Evolutionary conservation across 2,329 filamentous ascomycete species (phyloP).

Genomic region (Ascochyta clinopodiicola): DNA sequence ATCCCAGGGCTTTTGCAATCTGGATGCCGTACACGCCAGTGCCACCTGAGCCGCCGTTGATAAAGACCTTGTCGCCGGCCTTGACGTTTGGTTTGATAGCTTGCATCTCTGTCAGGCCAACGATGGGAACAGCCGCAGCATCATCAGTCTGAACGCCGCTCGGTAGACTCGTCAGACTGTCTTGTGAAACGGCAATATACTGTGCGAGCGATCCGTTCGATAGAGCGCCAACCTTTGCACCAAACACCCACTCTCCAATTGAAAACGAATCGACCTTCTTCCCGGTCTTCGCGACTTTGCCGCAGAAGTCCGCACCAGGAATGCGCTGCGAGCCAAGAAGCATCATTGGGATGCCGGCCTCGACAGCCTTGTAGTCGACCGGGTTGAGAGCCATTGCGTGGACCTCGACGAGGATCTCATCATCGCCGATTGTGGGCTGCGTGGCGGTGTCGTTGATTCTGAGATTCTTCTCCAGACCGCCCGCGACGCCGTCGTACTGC

Average conservation of each 20-base stretch:
- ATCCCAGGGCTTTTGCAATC: conserved; percentile 67
- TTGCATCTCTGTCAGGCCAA: conserved; percentile 51
- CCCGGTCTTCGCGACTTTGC: conserved; percentile 53
- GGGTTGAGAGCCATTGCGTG: conserved; percentile 64
- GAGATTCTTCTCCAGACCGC: conserved; percentile 62
- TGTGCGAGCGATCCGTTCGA: conserved; percentile 49
- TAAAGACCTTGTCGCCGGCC: conserved; percentile 61
- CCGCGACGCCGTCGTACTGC: conserved; percentile 58
- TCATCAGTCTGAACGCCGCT: conserved; percentile 40
- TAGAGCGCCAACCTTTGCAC: conserved; percentile 37
- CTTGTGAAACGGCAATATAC: conserved; percentile 40
- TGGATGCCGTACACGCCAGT: conserved; percentile 67
- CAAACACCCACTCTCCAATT: conserved; percentile 51
- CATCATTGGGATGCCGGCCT: conserved; percentile 49
- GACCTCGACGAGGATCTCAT: conserved; percentile 64
- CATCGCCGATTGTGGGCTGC: conserved; percentile 43
- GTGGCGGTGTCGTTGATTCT: conserved; percentile 54
- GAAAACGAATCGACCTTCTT: conserved; percentile 35
- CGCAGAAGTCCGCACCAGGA: conserved; percentile 60
- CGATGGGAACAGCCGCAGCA: conserved; percentile 46
- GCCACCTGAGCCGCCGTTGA: conserved; percentile 71
- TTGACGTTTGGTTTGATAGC: conserved; percentile 47
- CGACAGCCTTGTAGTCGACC: conserved; percentile 68
- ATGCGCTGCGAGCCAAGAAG: conserved; percentile 48
- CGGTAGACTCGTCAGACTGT: conserved; percentile 32